Evolutionary conservation across 208 protist genomes (phyloP).

Genomic region (Wallacemonas sp.): DNA sequence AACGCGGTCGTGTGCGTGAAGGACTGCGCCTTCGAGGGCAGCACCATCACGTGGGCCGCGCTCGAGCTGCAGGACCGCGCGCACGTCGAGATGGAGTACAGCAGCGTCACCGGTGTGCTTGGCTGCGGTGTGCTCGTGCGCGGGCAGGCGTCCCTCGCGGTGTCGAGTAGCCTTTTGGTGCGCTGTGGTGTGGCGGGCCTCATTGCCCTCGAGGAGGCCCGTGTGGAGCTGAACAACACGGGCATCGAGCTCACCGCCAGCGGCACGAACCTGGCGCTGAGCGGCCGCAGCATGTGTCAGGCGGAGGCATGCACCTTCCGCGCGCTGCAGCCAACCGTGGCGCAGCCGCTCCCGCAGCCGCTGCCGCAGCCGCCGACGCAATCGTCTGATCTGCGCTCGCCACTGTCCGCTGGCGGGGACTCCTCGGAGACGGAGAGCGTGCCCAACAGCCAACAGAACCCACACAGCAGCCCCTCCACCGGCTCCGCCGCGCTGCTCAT

Average conservation of each 20-base stretch:
- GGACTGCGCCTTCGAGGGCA: slow-evolving; percentile 36
- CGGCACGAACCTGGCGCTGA: slow-evolving; percentile 36
- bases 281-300: slow-evolving; percentile 8
- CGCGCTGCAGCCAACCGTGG: background rate
- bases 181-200: slow-evolving; percentile 37
- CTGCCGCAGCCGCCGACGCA: background rate
- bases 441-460: background rate
- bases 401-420: background rate
- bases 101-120: slow-evolving; percentile 31
- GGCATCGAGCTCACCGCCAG: slow-evolving; percentile 29
- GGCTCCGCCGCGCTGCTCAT: background rate
- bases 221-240: slow-evolving; percentile 28
- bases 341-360: background rate
- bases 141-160: slow-evolving; percentile 4
- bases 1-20: slow-evolving; percentile 17
- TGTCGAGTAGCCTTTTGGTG: slow-evolving; percentile 29
- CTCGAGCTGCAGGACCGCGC: slow-evolving; percentile 28
- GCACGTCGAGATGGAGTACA: slow-evolving; percentile 7
- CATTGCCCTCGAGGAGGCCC: slow-evolving; percentile 22
- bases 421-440: background rate
- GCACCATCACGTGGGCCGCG: slow-evolving; percentile 34
- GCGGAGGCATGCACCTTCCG: slow-evolving; percentile 6
- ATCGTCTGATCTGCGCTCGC: background rate
- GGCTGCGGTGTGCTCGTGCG: slow-evolving; percentile 36
- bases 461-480: background rate